Base-by-base conservation (phyloP, 352 stramenopile genomes). In the Globisporangium splendens region DNA sequence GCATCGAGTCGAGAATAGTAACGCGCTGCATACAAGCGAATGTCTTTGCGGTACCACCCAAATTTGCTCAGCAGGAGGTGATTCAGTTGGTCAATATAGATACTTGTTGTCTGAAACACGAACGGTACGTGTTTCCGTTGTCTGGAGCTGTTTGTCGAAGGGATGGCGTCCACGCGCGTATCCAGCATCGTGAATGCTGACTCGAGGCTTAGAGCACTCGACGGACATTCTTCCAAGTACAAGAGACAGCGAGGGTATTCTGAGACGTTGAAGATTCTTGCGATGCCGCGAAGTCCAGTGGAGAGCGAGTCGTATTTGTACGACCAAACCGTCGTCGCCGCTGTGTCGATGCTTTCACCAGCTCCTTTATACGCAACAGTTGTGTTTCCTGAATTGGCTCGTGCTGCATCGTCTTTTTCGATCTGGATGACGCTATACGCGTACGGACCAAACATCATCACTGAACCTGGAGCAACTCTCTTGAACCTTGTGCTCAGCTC, bases 131-230 rank as follows among this genome's bases (percentile, higher is more conserved):
- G 24, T 7, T 31, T 31, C 7, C 24, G 2, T 31, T 31, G 24
- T 7, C 7, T 7, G 3, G 24, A 31, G 24, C 7, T 31, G 43
- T 60, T 24, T 20, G 21, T 2, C 8, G 13, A 18, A 28, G 65
- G 48, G 0, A 66, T 20, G 0, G 60, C 43, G 0, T 24, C 42
- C 1, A 75, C 61, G 8, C 79, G 46, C 1, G 48, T 64, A 38
- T 86, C 65, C 0, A 83, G 41, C 73, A 86, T 77, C 0, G 6
- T 57, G 43, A 86, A 86, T 3, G 62, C 48, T 0, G 61, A 69
- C 0, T 46, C 28, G 0, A 74, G 47, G 3, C 17, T 43, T 4
- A 86, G 2, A 44, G n/a, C 51, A n/a, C 43, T 10, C 12, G 14
- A 39, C 18, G 20, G 3, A 41, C 62, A 73, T 5, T n/a, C 17